Percentiles rank a stretch among this genome's conserved stretches.
phyloP scores from a whole-genome alignment of 441 rosid genomes.

The Adansonia rubrostipa region DNA sequence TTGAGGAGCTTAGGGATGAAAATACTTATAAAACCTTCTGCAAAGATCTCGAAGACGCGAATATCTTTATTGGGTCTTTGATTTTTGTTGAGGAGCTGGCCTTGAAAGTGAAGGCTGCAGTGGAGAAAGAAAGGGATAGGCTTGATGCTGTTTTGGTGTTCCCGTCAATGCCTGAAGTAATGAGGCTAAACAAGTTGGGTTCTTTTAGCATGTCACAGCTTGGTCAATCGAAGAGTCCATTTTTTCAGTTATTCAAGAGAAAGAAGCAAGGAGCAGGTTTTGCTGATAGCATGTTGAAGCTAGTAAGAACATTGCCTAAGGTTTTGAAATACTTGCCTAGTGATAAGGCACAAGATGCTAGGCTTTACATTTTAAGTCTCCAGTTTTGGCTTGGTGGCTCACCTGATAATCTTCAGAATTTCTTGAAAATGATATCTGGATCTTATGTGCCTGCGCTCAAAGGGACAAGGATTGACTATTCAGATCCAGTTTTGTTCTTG shows the following conservation, averaged over 20 bases:
- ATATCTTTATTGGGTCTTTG: conserved; percentile 90
- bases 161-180: conserved; percentile 99
- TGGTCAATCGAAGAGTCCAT: conserved; percentile 96
- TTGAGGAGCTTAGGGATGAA: conserved; percentile 81
- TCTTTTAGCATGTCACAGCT: conserved; percentile 97
- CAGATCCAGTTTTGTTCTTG: conserved; percentile 94
- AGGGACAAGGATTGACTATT: conserved; percentile 71
- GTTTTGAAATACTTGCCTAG: conserved; percentile 93
- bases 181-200: conserved; percentile 95
- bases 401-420: conserved; percentile 91
- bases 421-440: conserved; percentile 94
- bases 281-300: conserved; percentile 95
- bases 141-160: conserved; percentile 95
- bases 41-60: conserved; percentile 85
- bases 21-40: conserved; percentile 73
- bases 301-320: conserved; percentile 90
- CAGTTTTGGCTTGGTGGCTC: conserved; percentile 99
- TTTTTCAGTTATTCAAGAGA: conserved; percentile 89
- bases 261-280: conserved; percentile 97
- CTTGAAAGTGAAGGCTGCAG: conserved; percentile 81
- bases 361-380: conserved; percentile 91
- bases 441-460: conserved; percentile 88
- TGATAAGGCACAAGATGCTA: conserved; percentile 96
- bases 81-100: conserved; percentile 97
- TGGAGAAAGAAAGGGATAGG: conserved; percentile 94